Conservation (phyloP, 2,329 filamentous ascomycete species). For the Sporothrix humicola region DNA sequence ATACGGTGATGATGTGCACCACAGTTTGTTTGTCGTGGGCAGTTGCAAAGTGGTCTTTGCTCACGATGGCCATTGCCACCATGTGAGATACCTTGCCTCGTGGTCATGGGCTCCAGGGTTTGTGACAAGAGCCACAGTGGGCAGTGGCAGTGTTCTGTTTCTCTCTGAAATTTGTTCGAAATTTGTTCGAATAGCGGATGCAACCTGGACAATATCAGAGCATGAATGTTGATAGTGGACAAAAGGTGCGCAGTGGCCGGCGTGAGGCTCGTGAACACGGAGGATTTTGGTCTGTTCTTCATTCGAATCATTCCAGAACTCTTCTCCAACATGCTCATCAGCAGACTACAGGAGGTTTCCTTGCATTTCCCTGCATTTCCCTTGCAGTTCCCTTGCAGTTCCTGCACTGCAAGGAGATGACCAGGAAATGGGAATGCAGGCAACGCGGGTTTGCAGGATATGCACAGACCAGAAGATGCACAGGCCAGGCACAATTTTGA, state of each 20-base stretch:
- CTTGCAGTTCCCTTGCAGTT: neutral
- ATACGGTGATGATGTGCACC: constrained; percentile 4
- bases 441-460: neutral
- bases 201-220: constrained; percentile 22
- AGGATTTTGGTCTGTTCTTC: neutral
- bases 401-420: too few relatives aligned
- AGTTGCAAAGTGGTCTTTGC: neutral
- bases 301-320: constrained; percentile 8
- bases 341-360: neutral
- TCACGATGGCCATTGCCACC: too few relatives aligned
- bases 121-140: neutral
- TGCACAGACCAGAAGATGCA: constrained; percentile 9
- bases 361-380: neutral
- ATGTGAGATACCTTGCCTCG: too few relatives aligned
- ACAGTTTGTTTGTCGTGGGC: neutral
- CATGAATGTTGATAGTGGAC: neutral
- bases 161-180: constrained; percentile 20
- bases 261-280: neutral
- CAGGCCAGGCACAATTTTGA: constrained; percentile 24
- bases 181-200: constrained; percentile 22
- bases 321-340: constrained; percentile 11
- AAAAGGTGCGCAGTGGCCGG: neutral
- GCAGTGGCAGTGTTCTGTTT: neutral
- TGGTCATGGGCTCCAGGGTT: too few relatives aligned
- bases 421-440: neutral